Conservation (phyloP, 2,329 filamentous ascomycete species). For the Onygena corvina region DNA sequence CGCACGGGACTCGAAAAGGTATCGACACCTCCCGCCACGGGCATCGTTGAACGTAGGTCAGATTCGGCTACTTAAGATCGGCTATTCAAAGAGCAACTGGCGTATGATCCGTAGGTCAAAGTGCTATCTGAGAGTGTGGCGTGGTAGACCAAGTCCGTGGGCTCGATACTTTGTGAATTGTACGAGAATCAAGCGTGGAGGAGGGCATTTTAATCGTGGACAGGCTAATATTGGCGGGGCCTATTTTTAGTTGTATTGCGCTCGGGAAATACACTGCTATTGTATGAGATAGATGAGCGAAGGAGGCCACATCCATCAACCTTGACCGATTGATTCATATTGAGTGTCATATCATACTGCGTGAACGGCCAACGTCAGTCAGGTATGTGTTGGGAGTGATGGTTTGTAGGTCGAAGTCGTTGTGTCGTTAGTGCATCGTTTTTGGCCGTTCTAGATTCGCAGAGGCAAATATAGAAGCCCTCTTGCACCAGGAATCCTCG, state of each 20-base stretch:
- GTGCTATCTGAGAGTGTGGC: background rate
- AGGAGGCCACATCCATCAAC: too few relatives aligned
- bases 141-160: background rate
- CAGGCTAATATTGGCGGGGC: background rate
- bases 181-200: constrained; percentile 3
- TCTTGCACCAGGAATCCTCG: background rate
- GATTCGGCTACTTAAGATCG: background rate
- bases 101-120: background rate
- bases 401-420: background rate
- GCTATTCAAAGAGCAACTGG: too few relatives aligned
- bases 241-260: background rate
- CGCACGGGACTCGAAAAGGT: background rate
- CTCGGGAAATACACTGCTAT: background rate
- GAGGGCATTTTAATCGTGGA: background rate
- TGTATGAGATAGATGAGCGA: constrained; percentile 1
- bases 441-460: constrained; percentile 3
- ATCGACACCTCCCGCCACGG: background rate
- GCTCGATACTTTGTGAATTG: background rate
- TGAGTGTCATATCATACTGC: too few relatives aligned
- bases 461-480: constrained; percentile 1
- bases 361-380: background rate
- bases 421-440: background rate
- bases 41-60: too few relatives aligned
- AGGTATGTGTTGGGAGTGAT: background rate
- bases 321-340: too few relatives aligned